These are phyloP conservation scores for Aphanomyces stellatus DNA, from an alignment of 352 stramenopile species.

Conservation along the genomic window DNA sequence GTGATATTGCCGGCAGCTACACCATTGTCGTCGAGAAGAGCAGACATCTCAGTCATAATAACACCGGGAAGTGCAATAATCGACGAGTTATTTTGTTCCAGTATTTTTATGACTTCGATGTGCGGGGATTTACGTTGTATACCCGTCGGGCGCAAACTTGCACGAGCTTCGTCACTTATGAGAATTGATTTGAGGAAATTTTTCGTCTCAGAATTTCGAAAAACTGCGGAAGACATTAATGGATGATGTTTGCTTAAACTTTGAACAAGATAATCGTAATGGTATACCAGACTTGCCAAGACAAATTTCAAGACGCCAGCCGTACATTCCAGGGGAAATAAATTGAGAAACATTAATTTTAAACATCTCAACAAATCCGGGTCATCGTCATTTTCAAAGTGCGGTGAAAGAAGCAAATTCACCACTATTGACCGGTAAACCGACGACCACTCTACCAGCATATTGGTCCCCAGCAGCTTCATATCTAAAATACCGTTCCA, in stretches of 20 bases:
- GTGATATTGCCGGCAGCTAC: neutral
- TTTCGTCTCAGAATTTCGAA: neutral
- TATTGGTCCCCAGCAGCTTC: conserved; percentile 1
- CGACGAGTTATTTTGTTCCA: neutral
- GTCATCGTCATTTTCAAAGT: neutral
- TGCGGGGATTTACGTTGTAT: neutral
- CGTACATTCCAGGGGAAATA: neutral
- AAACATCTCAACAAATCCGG: neutral
- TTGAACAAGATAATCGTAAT: neutral
- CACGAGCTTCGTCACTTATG: too few species aligned
- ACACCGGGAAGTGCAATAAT: neutral
- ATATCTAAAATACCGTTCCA: neutral
- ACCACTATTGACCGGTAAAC: neutral
- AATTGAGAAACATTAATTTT: neutral
- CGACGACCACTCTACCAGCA: neutral
- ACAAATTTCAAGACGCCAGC: neutral
- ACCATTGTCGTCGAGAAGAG: neutral
- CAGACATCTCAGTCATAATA: neutral
- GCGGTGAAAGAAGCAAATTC: neutral
- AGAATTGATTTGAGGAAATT: neutral
- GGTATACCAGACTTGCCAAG: neutral
- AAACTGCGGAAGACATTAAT: neutral
- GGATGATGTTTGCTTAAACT: neutral
- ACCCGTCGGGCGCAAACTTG: too few species aligned
- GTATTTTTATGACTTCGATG: neutral